Base-by-base conservation (phyloP, 2,329 filamentous ascomycete genomes). In the Aspergillus glaucus region DNA sequence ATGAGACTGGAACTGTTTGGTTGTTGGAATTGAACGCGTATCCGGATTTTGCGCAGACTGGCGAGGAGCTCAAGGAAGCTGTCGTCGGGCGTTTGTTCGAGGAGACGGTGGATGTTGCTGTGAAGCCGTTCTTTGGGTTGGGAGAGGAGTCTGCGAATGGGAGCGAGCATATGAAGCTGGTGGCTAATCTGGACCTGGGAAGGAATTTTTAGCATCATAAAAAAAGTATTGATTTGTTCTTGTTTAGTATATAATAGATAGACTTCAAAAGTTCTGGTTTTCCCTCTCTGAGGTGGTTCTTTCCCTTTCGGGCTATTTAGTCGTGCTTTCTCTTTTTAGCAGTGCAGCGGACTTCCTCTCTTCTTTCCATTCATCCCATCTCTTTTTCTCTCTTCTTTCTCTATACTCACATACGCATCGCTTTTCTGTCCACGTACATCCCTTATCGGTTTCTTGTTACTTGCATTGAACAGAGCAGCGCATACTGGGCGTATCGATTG, bases 11-110 rank as follows among this genome's bases (percentile, higher is more conserved):
- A 0, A 76, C 62, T 3, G 80, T 82, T 3, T 96, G 84, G 82
- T 66, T 98, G 61, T 73, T 98, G 49, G 93, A 98, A 73, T 81
- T 95, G 28, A 98, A 98, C 73, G 88, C 92, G 0, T 98, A 95
- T 70, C 93, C 93, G 8, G 93, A 98, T 72, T 97, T 97, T 64
- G 84, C 80, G 62, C 92, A 97, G 79, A 95, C 90, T 14, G 93
- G 93, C 0, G 78, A 79, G 6, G 85, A 87, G 49, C 69, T 95
- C 55, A 81, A 78, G 63, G 79, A 71, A 40, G 56, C 73, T 0
- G 69, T 97, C 37, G 85, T 98, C 21, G 79, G 75, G 17, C 86
- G 84, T 6, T 76, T 98, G 56, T 93, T 94, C 77, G 78, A 81
- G 59, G 86, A 81, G 9, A 85, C 88, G 19, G 76, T 95, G 39